Evolutionary conservation across 495 filamentous ascomycete species (phyloP), one percentile per base, ranked within the genome.

Genomic region (Rhypophila decipiens): DNA sequence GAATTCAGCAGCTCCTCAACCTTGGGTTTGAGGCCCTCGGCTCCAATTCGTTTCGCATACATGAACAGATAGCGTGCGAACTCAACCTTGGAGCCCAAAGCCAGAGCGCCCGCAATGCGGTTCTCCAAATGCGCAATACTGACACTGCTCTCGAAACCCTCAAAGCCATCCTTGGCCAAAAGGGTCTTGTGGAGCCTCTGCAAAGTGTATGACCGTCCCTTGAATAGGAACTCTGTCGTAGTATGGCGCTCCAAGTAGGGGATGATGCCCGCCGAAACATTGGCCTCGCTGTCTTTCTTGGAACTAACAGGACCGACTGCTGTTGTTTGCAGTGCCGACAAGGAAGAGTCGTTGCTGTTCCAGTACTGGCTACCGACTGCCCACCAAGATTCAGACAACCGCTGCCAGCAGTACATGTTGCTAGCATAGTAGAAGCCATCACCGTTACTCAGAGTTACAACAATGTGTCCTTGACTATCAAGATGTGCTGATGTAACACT

Each of bases 61-160:
- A 97, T 97, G 52, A 88, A 83, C 5, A 97, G 66, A 57, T 95
- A 95, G 2, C 94, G 70, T 46, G 86, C 77, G 68, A 96, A 97
- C 59, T 97, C 93, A 31, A 95, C 90, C 53, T 81, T 83, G 0
- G 90, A 83, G 8, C 88, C 89, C 1, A 99, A 71, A 35, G 87
- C 83, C 46, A 93, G 59, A 5, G 93, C 89, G 10, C 88, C 93
- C 10, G 93, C 90, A 43, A 99, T 79, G 21, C 93, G 80, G 59
- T 97, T 96, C 67, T 99, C 93, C 20, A 99, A 72, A 68, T 99
- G 93, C 10, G 90, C 91, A 56, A 99, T 87, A 17, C 87, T 93
- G 19, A 96, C 89, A 20, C 76, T 84, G 19, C 88, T 83, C 60
- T 97, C 94, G 50, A 99, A 94, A 5, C 80, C 80, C 68, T 96